Conservation (phyloP, 2,329 filamentous ascomycete species). For the Claviceps maximensis region DNA sequence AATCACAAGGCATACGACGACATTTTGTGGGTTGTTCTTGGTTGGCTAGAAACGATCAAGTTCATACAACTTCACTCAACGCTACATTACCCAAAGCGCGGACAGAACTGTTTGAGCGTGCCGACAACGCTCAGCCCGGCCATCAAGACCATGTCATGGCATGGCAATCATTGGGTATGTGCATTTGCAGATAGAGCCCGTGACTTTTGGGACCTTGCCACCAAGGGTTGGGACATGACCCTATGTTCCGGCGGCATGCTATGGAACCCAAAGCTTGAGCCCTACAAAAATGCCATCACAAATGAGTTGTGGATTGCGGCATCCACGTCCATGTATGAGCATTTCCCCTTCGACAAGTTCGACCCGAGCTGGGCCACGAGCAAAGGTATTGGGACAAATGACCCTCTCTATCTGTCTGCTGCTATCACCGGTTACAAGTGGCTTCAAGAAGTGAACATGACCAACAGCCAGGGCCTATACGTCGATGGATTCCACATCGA, state of each 20-base stretch:
- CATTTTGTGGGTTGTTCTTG: constrained; percentile 88
- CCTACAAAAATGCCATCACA: constrained; percentile 95
- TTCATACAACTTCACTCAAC: constrained; percentile 60
- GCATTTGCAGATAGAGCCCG: constrained; percentile 73
- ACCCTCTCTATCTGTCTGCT: constrained; percentile 55
- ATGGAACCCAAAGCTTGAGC: constrained; percentile 68
- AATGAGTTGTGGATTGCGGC: constrained; percentile 82
- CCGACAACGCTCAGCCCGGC: constrained; percentile 5
- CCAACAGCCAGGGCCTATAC: constrained; percentile 59
- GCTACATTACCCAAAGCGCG: constrained; percentile 38
- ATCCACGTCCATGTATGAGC: constrained; percentile 76
- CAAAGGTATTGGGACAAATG: constrained; percentile 22
- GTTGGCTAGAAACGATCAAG: constrained; percentile 72
- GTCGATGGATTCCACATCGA: constrained; percentile 80
- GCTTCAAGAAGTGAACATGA: constrained; percentile 72
- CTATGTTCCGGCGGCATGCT: constrained; percentile 81
- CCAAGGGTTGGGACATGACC: constrained; percentile 65
- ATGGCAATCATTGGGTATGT: constrained; percentile 61
- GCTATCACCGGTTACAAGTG: constrained; percentile 70
- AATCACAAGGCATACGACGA: constrained; percentile 65
- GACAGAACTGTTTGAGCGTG: constrained; percentile 6
- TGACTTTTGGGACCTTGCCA: constrained; percentile 73
- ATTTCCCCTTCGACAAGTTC: constrained; percentile 72
- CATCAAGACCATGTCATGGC: constrained; percentile 42
- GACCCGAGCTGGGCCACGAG: constrained; percentile 46